Base-by-base conservation (phyloP, 257 asterid species). In the Paulownia fortunei region DNA sequence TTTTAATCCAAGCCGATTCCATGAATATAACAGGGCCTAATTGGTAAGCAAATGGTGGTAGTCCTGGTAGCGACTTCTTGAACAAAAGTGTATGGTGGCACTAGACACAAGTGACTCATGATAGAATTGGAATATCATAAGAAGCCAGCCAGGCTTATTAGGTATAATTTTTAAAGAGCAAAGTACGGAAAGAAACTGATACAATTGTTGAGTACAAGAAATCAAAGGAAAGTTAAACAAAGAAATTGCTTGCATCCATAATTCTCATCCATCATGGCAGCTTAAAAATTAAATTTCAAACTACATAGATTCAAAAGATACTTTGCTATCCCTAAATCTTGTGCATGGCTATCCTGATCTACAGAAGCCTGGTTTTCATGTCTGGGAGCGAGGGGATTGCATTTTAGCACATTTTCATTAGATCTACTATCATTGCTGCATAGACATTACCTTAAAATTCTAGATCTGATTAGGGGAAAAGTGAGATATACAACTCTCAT, bases 301-400 rank as follows among this genome's bases (percentile, higher is more conserved):
- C 41, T 10, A 11, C 8, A 59, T 59, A 27, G 8, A 12, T 30
- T 59, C 39, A 15, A 15, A 59, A 5, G 12, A 59, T 24, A 11
- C 19, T 59, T 59, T 15, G 26, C 8, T 0, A 27, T 59, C 34
- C 41, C 10, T 21, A 54, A n/a, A 54, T 54, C 11, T 19, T 18
- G 13, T 3, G 3, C 61, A 54, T 2, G 61, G 4, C 0, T 54
- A 0, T 54, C 61, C 27, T 54, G 12, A 54, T 21, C 12, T 54
- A 7, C 4, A 15, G 18, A 46, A 18, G 19, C 54, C 54, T 13
- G 54, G 54, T 46, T 3, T 15, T 46, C 54, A 18, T 46, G 54
- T 46, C 54, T n/a, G n/a, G n/a, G n/a, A n/a, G n/a, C n/a, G n/a
- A 59, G 18, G 66, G 27, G 63, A 52, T 55, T 55, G 63, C 63